Evolutionary conservation across 2,329 filamentous ascomycete species (phyloP).

Genomic region (Immersiporthe knoxdaviesiana): DNA sequence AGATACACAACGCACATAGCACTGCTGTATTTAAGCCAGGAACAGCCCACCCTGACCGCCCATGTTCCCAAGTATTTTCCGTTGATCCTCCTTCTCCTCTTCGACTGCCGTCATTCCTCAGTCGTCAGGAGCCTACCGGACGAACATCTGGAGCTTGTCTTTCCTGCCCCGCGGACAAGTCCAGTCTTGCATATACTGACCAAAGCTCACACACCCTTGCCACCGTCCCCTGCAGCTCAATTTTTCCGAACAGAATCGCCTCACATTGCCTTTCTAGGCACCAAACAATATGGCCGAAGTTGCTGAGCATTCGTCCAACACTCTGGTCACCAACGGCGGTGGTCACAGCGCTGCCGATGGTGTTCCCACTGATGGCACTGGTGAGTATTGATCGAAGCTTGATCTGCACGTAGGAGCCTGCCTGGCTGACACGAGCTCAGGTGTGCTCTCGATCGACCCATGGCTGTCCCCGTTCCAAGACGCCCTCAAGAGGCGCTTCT

Average conservation of each 20-base stretch:
- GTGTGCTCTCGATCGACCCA: slow-evolving; percentile 84
- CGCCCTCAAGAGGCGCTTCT: slow-evolving; percentile 74
- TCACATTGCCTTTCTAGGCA: neutral
- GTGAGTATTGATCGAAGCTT: slow-evolving; percentile 47
- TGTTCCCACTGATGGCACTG: slow-evolving; percentile 71
- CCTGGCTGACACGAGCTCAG: slow-evolving; percentile 49
- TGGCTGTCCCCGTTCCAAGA: slow-evolving; percentile 87
- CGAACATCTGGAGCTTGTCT: neutral
- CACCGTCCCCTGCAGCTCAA: slow-evolving; percentile 3
- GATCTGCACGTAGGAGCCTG: neutral
- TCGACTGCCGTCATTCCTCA: neutral
- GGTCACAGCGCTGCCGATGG: slow-evolving; percentile 46
- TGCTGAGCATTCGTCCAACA: slow-evolving; percentile 49
- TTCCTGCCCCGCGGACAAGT: neutral
- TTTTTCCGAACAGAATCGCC: neutral
- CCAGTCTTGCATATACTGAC: neutral
- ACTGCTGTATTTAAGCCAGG: slow-evolving; percentile 4
- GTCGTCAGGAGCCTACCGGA: neutral
- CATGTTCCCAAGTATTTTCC: neutral
- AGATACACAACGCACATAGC: neutral
- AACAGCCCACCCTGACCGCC: neutral
- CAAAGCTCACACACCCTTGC: slow-evolving; percentile 3
- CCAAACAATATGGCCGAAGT: slow-evolving; percentile 41
- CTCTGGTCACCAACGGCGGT: slow-evolving; percentile 42
- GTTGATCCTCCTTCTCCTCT: neutral